These are phyloP conservation scores for Boletus vinaceobasis DNA, from an alignment of 768 basidiomycete species.

Conservation along the genomic window DNA sequence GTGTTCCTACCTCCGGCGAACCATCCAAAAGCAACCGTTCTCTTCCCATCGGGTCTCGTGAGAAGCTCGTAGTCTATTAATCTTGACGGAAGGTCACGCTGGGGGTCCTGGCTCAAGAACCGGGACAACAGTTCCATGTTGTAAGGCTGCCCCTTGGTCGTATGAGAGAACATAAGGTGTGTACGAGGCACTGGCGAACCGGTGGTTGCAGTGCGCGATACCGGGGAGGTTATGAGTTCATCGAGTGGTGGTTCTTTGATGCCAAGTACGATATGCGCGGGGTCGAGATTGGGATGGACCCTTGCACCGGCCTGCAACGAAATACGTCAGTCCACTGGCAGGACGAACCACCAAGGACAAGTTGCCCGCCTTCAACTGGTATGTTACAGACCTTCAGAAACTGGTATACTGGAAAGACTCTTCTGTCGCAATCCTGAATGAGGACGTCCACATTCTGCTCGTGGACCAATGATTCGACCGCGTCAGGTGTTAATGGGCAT, in stretches of 20 bases:
- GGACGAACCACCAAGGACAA: neutral
- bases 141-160: conserved; percentile 81
- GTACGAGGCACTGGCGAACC: conserved; percentile 46
- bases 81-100: conserved; percentile 35
- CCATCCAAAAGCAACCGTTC: conserved; percentile 90
- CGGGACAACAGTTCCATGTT: conserved; percentile 75
- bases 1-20: conserved; percentile 74
- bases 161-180: conserved; percentile 92
- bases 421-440: conserved; percentile 70
- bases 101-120: conserved; percentile 44
- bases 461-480: conserved; percentile 57
- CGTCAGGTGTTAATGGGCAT: conserved; percentile 75
- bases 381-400: conserved; percentile 55
- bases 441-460: conserved; percentile 61
- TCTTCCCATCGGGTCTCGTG: conserved; percentile 56
- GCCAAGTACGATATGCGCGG: conserved; percentile 75
- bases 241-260: conserved; percentile 83
- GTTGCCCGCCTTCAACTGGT: neutral
- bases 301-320: conserved; percentile 70
- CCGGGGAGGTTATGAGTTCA: conserved; percentile 51
- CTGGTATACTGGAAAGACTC: conserved; percentile 65
- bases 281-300: conserved; percentile 50
- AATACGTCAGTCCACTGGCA: conserved; percentile 1
- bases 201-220: conserved; percentile 17
- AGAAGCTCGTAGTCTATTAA: conserved; percentile 88